Base-by-base conservation (phyloP, 73 alveolate species). In the Uronychia setigera region DNA sequence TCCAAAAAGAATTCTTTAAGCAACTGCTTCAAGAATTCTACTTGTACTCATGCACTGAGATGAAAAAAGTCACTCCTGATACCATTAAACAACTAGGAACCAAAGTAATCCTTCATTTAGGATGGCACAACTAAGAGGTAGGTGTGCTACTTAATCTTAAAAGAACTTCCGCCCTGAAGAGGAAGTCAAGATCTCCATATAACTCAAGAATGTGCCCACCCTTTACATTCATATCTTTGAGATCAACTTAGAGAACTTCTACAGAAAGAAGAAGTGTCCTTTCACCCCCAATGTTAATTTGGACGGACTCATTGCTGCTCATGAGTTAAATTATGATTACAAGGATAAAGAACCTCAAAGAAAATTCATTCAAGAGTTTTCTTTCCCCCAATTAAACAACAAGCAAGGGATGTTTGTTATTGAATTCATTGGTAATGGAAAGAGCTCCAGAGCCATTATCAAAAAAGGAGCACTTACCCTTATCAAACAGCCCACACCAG, bases 151-250 rank as follows among this genome's bases (percentile, higher is more conserved):
- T 19, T 11, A 5, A 46, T 46, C 67, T 11, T 19, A 46, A 5
- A 5, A 46, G 67, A 46, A 46, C 67, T 97, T 97, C 82, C 59
- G 82, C 78, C 81, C 92, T 0, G 93, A 91, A 27, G 98, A 97
- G 74, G 94, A 88, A 30, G 97, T 95, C 26, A 79, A 76, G 74
- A 80, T 97, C 60, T 84, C 89, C 58, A 75, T 96, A n/a, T 94
- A 93, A 78, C 82, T 97, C 0, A 97, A 97, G 92, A 97, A 97
- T 80, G 90, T 95, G 29, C 95, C 92, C 76, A 77, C 88, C 31
- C 88, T 97, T 75, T 87, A 86, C 80, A 78, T 97, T 74, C 67
- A 82, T 13, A 60, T 89, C 78, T 83, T 67, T 30, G 95, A 89
- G 57, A 33, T 89, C 81, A 89, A 89, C 85, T 29, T 78, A 11